phyloP scores from a whole-genome alignment of 805 yeast species.

The Starmerella asiatica region DNA sequence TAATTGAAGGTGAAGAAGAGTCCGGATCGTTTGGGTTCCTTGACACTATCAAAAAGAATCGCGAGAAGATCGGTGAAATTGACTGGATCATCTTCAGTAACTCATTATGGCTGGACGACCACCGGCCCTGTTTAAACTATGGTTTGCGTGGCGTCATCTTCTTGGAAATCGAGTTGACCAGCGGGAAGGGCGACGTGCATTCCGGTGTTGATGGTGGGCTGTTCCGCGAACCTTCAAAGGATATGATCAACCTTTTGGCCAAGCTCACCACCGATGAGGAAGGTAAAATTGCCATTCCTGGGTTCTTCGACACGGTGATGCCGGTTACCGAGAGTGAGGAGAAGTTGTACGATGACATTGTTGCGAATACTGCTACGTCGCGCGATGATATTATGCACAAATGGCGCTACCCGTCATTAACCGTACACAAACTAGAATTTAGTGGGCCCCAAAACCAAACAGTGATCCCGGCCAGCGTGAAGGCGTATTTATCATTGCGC shows the following conservation, averaged over 20 bases:
- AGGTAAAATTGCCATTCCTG: slow-evolving; percentile 49
- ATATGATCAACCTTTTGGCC: slow-evolving; percentile 58
- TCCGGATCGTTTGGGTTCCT: slow-evolving; percentile 81
- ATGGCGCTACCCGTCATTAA: slow-evolving; percentile 85
- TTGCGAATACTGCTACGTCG: slow-evolving; percentile 29
- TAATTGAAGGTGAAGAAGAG: slow-evolving; percentile 94
- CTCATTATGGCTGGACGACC: slow-evolving; percentile 87
- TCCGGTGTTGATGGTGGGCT: slow-evolving; percentile 96
- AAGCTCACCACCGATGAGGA: slow-evolving; percentile 40
- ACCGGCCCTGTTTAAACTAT: slow-evolving; percentile 80
- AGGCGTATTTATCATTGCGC: slow-evolving; percentile 66
- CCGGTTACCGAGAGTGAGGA: slow-evolving; percentile 47
- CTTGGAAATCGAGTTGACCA: slow-evolving; percentile 53
- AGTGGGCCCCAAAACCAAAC: slow-evolving; percentile 87
- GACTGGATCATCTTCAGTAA: slow-evolving; percentile 87
- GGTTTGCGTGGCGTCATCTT: slow-evolving; percentile 88
- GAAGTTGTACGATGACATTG: slow-evolving; percentile 47
- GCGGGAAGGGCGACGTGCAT: slow-evolving; percentile 78
- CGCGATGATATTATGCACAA: slow-evolving; percentile 47
- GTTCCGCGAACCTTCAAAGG: slow-evolving; percentile 77
- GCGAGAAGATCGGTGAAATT: slow-evolving; percentile 46
- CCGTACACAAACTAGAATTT: slow-evolving; percentile 70
- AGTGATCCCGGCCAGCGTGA: slow-evolving; percentile 72
- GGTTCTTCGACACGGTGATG: slow-evolving; percentile 55
- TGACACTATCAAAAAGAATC: slow-evolving; percentile 40